Evolutionary conservation across 202 grass and related monocot species (phyloP), one percentile per base, ranked within the genome.

Genomic region (Saccharum hybrid): DNA sequence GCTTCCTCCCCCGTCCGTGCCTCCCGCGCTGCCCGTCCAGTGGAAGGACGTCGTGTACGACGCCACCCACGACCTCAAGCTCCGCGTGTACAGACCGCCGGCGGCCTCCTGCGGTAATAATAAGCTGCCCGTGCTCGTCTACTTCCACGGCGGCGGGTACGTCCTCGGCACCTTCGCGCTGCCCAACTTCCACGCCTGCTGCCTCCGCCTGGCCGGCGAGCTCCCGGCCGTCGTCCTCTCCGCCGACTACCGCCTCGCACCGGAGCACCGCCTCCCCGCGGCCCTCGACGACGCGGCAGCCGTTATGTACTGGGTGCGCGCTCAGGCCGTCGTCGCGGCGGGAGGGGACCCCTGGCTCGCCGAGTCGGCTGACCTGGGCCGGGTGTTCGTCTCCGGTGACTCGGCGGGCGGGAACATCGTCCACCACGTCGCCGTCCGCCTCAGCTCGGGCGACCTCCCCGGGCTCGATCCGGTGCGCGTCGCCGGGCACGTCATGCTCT

Each of bases 171-270:
- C 84, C 79, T 87, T 80, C 75, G 40, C 21, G 9, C 49, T 84
- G 71, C 78, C 91, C 14, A 84, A 72, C 73, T 63, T 82, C 76
- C 94, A 97, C 52, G 28, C 65, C 0, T 75, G 63, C 31, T 91
- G 91, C 71, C 72, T 83, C 80, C 94, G 85, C 82, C 82, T 94
- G 21, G 77, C 94, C 60, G 68, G 57, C 46, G 89, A 93, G 73
- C 91, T 97, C 67, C 80, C 80, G 12, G 91, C 82, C 28, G 0
- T 93, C 73, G 89, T 93, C 18, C 36, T 91, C 52, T 89, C 94
- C 23, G 89, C 88, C n/a, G 94, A 84, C 72, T 93, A 97, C 87
- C 91, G 87, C 41, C 88, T 97, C 68, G 91, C 94, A 7, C 94
- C 94, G 5, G 88, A 93, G 46, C 63, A 97, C 87, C 85, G 85